Conservation (phyloP, 106 monocot species). For the Acorus calamus region DNA sequence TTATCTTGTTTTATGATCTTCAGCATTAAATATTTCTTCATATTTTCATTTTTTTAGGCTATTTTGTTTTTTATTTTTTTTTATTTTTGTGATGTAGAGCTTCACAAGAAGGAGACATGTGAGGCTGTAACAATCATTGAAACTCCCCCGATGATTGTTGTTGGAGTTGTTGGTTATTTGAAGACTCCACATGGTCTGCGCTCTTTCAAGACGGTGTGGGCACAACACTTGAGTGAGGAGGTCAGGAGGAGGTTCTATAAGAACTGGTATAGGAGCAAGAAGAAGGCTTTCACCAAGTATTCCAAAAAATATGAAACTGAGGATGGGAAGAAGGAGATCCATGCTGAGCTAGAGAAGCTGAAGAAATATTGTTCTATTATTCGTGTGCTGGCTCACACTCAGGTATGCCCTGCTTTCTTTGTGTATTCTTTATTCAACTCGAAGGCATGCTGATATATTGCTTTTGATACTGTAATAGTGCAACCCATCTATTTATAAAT, state of each 20-base stretch:
- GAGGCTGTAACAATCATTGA: conserved; percentile 11
- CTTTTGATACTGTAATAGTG: no score
- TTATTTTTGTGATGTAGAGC: not conserved
- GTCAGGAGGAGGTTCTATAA: conserved; percentile 11
- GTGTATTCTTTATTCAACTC: no score
- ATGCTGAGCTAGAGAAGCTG: conserved; percentile 8
- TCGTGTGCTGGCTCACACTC: conserved; percentile 12
- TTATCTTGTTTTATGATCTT: no score
- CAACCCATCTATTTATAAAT: no score
- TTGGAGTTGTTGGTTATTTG: conserved; percentile 11
- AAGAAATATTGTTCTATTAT: conserved; percentile 10
- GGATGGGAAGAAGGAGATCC: conserved; percentile 13
- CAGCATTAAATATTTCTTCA: no score
- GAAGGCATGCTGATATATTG: no score
- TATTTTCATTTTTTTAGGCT: no score
- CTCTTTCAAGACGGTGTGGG: conserved; percentile 9
- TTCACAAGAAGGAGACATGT: conserved; percentile 16
- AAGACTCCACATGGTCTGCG: conserved; percentile 11
- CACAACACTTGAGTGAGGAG: conserved; percentile 10
- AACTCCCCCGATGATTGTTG: conserved; percentile 12
- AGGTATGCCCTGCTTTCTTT: not conserved
- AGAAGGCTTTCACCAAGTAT: conserved; percentile 16
- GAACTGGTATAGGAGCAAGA: conserved; percentile 11
- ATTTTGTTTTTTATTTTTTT: no score
- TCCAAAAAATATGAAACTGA: conserved; percentile 10